Percentiles rank a stretch among this genome's conserved stretches.
phyloP scores from a whole-genome alignment of 2,329 filamentous ascomycete genomes.

The Cryphonectria carpinicola region DNA sequence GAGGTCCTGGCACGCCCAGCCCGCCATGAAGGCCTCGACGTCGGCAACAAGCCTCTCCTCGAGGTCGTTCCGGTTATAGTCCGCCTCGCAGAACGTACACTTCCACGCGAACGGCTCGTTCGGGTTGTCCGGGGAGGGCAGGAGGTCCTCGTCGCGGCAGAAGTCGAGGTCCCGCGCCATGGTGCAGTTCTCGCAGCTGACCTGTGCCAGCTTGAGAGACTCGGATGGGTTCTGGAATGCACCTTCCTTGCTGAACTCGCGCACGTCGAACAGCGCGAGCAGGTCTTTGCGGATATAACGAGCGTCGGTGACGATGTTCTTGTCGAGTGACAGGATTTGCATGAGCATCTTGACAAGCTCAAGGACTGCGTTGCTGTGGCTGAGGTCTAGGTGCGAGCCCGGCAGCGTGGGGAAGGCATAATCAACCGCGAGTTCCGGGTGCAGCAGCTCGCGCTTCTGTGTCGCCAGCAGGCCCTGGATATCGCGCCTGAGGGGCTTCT shows the following conservation, averaged over 20 bases:
- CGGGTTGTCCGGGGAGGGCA: conserved; percentile 49
- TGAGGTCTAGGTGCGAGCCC: conserved; percentile 61
- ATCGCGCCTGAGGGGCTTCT: conserved; percentile 88
- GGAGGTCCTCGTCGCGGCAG: conserved; percentile 83
- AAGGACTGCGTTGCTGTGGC: conserved; percentile 69
- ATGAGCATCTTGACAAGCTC: conserved; percentile 92
- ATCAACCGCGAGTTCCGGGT: conserved; percentile 84
- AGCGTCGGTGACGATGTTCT: conserved; percentile 86
- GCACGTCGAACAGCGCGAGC: conserved; percentile 86
- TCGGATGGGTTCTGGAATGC: conserved; percentile 84
- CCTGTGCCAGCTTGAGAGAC: conserved; percentile 70
- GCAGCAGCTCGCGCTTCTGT: conserved; percentile 86
- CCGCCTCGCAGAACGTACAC: conserved; percentile 75
- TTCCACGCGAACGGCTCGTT: conserved; percentile 57
- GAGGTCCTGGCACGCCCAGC: conserved; percentile 89
- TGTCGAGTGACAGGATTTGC: conserved; percentile 89
- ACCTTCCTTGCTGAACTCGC: conserved; percentile 90
- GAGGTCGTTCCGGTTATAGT: conserved; percentile 77
- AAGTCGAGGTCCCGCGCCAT: conserved; percentile 87
- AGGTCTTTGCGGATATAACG: conserved; percentile 87
- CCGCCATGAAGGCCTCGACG: conserved; percentile 73
- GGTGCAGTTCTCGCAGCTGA: conserved; percentile 90
- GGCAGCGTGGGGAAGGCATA: conserved; percentile 84
- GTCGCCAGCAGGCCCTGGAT: conserved; percentile 80
- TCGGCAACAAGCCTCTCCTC: conserved; percentile 82